phyloP scores from a whole-genome alignment of 352 stramenopile genomes.

The Phytopythium helicoides region DNA sequence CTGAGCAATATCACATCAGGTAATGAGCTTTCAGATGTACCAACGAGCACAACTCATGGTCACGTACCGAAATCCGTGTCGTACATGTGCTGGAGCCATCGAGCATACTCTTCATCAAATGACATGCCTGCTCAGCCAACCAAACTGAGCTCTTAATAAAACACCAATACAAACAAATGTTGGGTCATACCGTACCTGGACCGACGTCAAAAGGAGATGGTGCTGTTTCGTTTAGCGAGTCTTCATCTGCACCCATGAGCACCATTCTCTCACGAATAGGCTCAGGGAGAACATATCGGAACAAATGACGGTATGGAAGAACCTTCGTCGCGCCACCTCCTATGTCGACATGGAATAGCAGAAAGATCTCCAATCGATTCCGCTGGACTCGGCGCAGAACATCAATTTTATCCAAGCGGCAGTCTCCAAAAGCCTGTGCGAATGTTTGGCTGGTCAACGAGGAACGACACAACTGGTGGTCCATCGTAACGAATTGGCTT shows the following conservation, averaged over 20 bases:
- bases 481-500: constrained; percentile 73
- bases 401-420: constrained; percentile 81
- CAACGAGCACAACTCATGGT: not conserved
- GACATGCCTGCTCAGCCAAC: constrained; percentile 38
- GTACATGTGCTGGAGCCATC: constrained; percentile 85
- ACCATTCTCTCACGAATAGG: constrained; percentile 59
- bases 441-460: constrained; percentile 57
- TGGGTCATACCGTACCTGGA: constrained; percentile 17
- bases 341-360: constrained; percentile 78
- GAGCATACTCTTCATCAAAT: constrained; percentile 86
- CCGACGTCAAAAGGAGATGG: constrained; percentile 66
- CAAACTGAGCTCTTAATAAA: not conserved
- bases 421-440: constrained; percentile 79
- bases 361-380: constrained; percentile 61
- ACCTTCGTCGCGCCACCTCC: constrained; percentile 46
- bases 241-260: constrained; percentile 63
- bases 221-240: constrained; percentile 62
- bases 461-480: constrained; percentile 59
- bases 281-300: constrained; percentile 71
- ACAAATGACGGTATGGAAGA: constrained; percentile 67
- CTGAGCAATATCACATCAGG: constrained; percentile 14
- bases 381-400: constrained; percentile 54
- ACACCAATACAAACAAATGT: not conserved
- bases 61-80: constrained; percentile 77
- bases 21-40: no score